A percentile compares a stretch with the other conserved stretches of the same genome.
These are phyloP conservation scores for Monosporascus sp. DNA, from an alignment of 2,329 filamentous ascomycete genomes.

Conservation along the genomic window DNA sequence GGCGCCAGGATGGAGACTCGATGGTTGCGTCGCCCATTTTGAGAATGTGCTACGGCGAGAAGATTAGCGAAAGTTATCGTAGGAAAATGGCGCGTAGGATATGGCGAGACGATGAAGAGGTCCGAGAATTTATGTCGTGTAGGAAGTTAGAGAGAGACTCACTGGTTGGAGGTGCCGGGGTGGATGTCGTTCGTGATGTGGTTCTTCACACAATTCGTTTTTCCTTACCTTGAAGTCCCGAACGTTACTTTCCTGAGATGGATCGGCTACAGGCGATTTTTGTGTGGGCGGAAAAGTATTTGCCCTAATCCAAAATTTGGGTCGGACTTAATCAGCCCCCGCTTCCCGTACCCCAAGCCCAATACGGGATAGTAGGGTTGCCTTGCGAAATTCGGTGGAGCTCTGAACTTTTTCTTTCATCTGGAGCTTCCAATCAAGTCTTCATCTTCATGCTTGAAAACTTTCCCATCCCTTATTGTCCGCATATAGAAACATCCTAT, in stretches of 20 bases:
- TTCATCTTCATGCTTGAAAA: constrained; percentile 1
- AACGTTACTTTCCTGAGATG: constrained; percentile 13
- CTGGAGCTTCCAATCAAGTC: neutral
- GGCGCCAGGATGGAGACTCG: constrained; percentile 81
- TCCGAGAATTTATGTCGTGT: constrained; percentile 1
- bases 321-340: constrained; percentile 1
- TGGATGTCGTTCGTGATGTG: constrained; percentile 14
- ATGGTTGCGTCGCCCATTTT: constrained; percentile 80
- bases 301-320: constrained; percentile 17
- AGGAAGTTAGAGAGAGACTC: constrained; percentile 10
- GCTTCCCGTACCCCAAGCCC: constrained; percentile 2
- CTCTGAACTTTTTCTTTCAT: constrained; percentile 1
- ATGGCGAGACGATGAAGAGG: neutral
- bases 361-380: constrained; percentile 1
- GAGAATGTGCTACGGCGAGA: constrained; percentile 46
- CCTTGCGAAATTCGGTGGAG: neutral
- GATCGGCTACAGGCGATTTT: constrained; percentile 13
- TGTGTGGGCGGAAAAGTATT: constrained; percentile 12
- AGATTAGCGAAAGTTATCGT: constrained; percentile 15
- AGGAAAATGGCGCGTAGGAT: neutral
- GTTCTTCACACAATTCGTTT: constrained; percentile 14
- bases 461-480: constrained; percentile 14
- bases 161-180: constrained; percentile 17
- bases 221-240: constrained; percentile 19
- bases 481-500: neutral